Conservation (phyloP, 2,329 filamentous ascomycete genomes). For the Aspergillus ochraceus region DNA sequence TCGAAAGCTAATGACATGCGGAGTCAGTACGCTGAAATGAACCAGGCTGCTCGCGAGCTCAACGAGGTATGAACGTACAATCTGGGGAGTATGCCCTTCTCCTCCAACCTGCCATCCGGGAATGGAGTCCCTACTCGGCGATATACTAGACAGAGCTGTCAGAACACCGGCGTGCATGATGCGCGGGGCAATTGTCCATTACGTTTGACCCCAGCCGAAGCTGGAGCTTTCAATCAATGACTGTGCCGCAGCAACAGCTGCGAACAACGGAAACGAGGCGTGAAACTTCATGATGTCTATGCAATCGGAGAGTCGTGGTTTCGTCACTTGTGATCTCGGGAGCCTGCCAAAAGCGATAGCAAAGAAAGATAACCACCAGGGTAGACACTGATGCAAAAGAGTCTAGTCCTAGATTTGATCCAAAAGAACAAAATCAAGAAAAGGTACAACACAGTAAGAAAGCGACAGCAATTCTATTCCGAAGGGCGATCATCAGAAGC, state of each 20-base stretch:
- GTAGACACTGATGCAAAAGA: slow-evolving; percentile 1
- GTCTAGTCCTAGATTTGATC: background rate
- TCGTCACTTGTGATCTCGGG: background rate
- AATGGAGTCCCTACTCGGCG: slow-evolving; percentile 51
- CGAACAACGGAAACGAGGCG: slow-evolving; percentile 43
- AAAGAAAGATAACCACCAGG: slow-evolving; percentile 2
- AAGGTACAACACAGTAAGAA: slow-evolving; percentile 5
- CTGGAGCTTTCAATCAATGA: slow-evolving; percentile 71
- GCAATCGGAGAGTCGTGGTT: slow-evolving; percentile 14
- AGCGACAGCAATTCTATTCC: slow-evolving; percentile 14
- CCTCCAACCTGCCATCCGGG: slow-evolving; percentile 58
- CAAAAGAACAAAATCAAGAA: background rate
- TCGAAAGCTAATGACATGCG: slow-evolving; percentile 60
- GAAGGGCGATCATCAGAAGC: slow-evolving; percentile 20
- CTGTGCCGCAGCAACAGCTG: slow-evolving; percentile 60
- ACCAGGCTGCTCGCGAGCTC: background rate
- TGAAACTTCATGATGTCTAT: slow-evolving; percentile 42
- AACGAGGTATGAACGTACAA: slow-evolving; percentile 37
- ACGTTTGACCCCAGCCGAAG: slow-evolving; percentile 72
- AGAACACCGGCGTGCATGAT: slow-evolving; percentile 8
- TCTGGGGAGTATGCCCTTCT: slow-evolving; percentile 56
- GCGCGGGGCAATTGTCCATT: slow-evolving; percentile 18
- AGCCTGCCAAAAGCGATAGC: background rate
- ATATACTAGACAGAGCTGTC: slow-evolving; percentile 54
- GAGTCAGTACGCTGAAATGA: slow-evolving; percentile 14